These are phyloP conservation scores for Diaporthe eres DNA, from an alignment of 2,329 filamentous ascomycete species.

Conservation along the genomic window DNA sequence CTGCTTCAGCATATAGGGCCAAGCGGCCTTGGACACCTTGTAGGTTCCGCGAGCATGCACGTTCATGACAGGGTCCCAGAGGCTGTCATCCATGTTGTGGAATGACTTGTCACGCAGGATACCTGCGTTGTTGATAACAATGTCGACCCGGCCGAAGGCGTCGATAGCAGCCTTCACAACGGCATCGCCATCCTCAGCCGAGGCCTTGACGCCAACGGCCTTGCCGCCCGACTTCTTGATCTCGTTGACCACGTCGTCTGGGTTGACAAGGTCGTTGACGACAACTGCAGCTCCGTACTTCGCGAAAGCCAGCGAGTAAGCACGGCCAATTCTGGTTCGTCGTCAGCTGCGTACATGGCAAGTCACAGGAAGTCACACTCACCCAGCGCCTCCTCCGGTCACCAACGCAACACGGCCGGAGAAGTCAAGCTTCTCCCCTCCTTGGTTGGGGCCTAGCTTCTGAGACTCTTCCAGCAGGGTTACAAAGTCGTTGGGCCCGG, in stretches of 20 bases:
- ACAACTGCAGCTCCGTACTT: constrained; percentile 87
- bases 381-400: constrained; percentile 88
- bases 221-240: constrained; percentile 92
- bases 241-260: constrained; percentile 90
- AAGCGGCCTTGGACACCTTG: constrained; percentile 96
- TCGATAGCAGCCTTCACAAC: constrained; percentile 96
- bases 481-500: constrained; percentile 90
- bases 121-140: constrained; percentile 97
- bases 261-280: constrained; percentile 95
- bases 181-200: constrained; percentile 90
- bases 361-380: constrained; percentile 48
- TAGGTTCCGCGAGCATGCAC: constrained; percentile 96
- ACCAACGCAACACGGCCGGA: constrained; percentile 88
- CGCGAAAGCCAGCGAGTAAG: constrained; percentile 88
- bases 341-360: constrained; percentile 29
- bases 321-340: constrained; percentile 80
- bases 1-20: constrained; percentile 98
- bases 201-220: constrained; percentile 93
- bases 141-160: constrained; percentile 92
- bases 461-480: constrained; percentile 85
- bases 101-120: constrained; percentile 99
- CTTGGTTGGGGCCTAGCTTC: constrained; percentile 80
- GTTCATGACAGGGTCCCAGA: constrained; percentile 93
- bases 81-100: constrained; percentile 93
- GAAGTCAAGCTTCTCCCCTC: constrained; percentile 83